Evolutionary conservation across 208 protist genomes (phyloP), one percentile per base, ranked within the genome.

Genomic region (Angomonas deanei): DNA sequence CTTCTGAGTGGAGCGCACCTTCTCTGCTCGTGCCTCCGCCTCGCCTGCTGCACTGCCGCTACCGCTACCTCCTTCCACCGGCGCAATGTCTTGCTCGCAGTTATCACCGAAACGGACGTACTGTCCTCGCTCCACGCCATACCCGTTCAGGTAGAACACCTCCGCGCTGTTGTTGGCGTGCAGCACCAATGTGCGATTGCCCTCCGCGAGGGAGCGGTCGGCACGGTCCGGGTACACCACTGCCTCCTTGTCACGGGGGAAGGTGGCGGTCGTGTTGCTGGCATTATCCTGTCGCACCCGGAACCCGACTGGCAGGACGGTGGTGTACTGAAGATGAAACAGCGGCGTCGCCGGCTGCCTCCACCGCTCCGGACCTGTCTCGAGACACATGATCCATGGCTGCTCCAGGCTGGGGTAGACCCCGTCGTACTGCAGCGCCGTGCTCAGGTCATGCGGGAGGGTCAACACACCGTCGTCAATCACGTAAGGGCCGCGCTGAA

Each of bases 351-450:
- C 53, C 33, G 80, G 68, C 66, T 86, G 71, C 0, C 81, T 78
- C 84, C 84, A 91, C 34, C 71, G 67, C 64, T 91, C 81, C 6
- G 74, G 68, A 0, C 69, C 81, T 0, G 70, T 82, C 55, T 88
- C 84, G 23, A 88, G 48, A 46, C 84, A 91, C 70, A 91, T 76
- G 36, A 87, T 78, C 84, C 84, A 91, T 31, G 84, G 81, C 71
- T 84, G 70, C 24, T 70, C 79, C 49, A 80, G 68, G 64, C 78
- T 82, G 0, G 83, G 83, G 47, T 72, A 76, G 49, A 64, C 69
- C 38, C 42, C 24, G 52, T 69, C 60, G 57, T 31, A 13, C 30
- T 62, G 55, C n/a, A 48, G 32, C 21, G 38, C 49, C 21, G 58
- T 65, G 59, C 72, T 86, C 5, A 82, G 49, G 33, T 26, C 54